Evolutionary conservation across 2,329 filamentous ascomycete species (phyloP).

Genomic region (Nemania diffusa): DNA sequence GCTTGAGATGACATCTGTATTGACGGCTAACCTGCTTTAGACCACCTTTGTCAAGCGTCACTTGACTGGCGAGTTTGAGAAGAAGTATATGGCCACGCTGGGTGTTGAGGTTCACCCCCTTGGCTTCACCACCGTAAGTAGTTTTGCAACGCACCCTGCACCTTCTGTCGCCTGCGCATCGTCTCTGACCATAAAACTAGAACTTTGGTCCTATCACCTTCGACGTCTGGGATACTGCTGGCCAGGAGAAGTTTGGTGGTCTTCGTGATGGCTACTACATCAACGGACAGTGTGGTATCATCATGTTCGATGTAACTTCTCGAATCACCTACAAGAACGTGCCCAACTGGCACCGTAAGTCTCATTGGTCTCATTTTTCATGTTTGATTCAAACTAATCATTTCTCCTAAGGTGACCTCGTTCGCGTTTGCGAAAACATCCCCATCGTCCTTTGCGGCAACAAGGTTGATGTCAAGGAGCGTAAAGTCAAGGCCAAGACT

Average conservation of each 20-base stretch:
- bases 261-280: conserved; percentile 99
- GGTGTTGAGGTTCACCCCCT: conserved; percentile 99
- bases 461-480: conserved; percentile 99
- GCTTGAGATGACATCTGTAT: conserved; percentile 32
- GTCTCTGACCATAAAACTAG: conserved; percentile 54
- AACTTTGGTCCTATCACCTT: conserved; percentile 98
- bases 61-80: conserved; percentile 99
- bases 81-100: conserved; percentile 99
- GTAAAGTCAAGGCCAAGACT: conserved; percentile 99
- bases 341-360: conserved; percentile 99
- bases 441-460: conserved; percentile 98
- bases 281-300: conserved; percentile 99
- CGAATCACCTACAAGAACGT: conserved; percentile 99
- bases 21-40: conserved; percentile 59
- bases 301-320: conserved; percentile 99
- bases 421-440: conserved; percentile 99
- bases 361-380: conserved; percentile 13
- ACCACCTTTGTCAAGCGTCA: conserved; percentile 99
- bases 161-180: conserved; percentile 37
- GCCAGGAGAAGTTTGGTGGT: conserved; percentile 99
- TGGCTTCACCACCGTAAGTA: conserved; percentile 93
- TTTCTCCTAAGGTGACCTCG: conserved; percentile 79
- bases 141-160: conserved; percentile 40
- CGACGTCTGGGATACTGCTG: conserved; percentile 99
- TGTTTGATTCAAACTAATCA: conserved; percentile 31